Conservation (phyloP, 352 stramenopile genomes). For the Pythium brachiatum region DNA sequence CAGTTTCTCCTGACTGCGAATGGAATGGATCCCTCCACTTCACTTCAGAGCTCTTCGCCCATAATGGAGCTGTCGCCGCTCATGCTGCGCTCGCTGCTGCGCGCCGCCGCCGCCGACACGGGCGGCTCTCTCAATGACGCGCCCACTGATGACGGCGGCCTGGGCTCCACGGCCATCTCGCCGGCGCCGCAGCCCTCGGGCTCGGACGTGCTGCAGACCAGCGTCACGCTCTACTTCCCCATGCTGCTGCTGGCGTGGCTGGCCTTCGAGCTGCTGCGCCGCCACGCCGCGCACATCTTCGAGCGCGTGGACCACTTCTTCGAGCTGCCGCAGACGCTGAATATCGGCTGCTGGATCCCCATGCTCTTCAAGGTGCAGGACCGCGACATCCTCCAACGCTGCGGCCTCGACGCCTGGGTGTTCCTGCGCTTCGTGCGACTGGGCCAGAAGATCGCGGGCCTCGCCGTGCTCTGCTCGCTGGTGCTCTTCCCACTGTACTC, state of each 20-base stretch:
- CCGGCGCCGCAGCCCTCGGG: conserved; percentile 9
- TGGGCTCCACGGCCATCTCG: conserved; percentile 1
- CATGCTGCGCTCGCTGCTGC: conserved; percentile 16
- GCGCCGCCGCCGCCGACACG: conserved; percentile 10
- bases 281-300: conserved; percentile 42
- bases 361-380: conserved; percentile 59
- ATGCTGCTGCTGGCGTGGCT: conserved; percentile 53
- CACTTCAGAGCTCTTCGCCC: conserved; percentile 2
- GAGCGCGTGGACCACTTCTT: conserved; percentile 45
- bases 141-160: neutral
- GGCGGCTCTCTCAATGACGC: neutral
- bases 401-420: conserved; percentile 69
- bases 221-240: conserved; percentile 59
- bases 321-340: conserved; percentile 17
- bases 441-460: conserved; percentile 56
- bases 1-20: neutral
- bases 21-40: conserved; percentile 9
- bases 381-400: conserved; percentile 51
- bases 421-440: conserved; percentile 76
- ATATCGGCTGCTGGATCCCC: conserved; percentile 46
- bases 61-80: conserved; percentile 6
- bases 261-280: conserved; percentile 60
- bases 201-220: conserved; percentile 54
- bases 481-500: conserved; percentile 71
- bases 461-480: conserved; percentile 53